Percentiles rank a stretch among this genome's conserved stretches.
phyloP scores from a whole-genome alignment of 2,329 filamentous ascomycete species.

The Calonectria leucothoes region DNA sequence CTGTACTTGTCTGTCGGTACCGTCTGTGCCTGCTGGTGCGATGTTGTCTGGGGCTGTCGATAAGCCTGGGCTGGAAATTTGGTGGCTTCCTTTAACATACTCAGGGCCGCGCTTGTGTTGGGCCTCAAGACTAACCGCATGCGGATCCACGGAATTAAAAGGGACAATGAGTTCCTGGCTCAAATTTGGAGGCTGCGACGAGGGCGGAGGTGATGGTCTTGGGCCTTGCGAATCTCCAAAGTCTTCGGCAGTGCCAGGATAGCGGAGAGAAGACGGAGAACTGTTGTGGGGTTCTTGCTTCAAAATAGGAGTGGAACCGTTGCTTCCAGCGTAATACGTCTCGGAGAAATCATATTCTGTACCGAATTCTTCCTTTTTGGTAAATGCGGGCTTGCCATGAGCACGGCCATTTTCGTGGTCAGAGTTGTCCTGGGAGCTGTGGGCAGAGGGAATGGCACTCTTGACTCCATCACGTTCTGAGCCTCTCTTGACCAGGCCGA shows the following conservation, averaged over 20 bases:
- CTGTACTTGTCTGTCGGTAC: neutral
- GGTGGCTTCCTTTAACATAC: neutral
- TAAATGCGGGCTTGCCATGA: neutral
- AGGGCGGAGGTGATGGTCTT: neutral
- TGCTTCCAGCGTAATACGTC: neutral
- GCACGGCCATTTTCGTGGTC: neutral
- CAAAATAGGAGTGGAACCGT: slow-evolving; percentile 3
- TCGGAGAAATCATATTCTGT: neutral
- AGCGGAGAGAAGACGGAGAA: slow-evolving; percentile 6
- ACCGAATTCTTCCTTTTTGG: neutral
- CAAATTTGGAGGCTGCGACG: neutral
- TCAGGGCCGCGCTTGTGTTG: neutral
- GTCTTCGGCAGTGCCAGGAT: neutral
- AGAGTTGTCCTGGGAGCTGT: neutral
- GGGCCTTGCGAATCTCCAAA: neutral
- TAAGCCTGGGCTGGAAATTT: neutral
- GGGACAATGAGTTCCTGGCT: neutral
- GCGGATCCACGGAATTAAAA: neutral
- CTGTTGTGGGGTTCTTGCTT: neutral
- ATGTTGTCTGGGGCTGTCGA: neutral
- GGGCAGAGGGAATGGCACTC: neutral
- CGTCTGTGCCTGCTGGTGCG: neutral
- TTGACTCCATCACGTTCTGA: neutral
- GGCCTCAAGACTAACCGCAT: too few relatives aligned
- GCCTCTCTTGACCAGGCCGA: neutral